phyloP scores from a whole-genome alignment of 2,329 filamentous ascomycete genomes.

The Fusarium neocosmosporiellum region DNA sequence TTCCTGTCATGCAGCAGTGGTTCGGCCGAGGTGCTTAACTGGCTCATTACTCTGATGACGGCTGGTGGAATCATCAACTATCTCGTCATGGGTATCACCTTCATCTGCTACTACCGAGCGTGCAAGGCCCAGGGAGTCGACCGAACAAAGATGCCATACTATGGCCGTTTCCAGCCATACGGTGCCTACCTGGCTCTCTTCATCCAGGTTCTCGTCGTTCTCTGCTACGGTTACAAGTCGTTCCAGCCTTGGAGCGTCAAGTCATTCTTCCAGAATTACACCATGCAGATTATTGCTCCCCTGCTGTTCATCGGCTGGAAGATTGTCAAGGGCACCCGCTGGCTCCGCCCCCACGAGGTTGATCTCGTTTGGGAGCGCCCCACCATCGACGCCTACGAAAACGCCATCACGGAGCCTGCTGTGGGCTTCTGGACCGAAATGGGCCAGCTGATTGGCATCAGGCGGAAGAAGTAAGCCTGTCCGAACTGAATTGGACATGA shows the following conservation, averaged over 20 bases:
- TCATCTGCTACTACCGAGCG: slow-evolving; percentile 62
- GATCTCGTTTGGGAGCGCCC: slow-evolving; percentile 72
- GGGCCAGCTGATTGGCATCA: slow-evolving; percentile 38
- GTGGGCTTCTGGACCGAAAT: slow-evolving; percentile 68
- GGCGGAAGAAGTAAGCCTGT: slow-evolving; percentile 9
- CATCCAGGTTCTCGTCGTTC: slow-evolving; percentile 57
- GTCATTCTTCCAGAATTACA: slow-evolving; percentile 65
- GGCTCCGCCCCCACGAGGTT: slow-evolving; percentile 63
- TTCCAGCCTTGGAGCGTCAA: slow-evolving; percentile 62
- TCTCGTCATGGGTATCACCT: slow-evolving; percentile 63
- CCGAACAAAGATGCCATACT: slow-evolving; percentile 67
- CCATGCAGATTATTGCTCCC: slow-evolving; percentile 65
- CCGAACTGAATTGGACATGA: slow-evolving; percentile 5
- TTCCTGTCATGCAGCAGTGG: slow-evolving; percentile 63
- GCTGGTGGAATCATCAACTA: slow-evolving; percentile 72
- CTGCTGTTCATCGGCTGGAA: slow-evolving; percentile 72
- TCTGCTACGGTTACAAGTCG: slow-evolving; percentile 66
- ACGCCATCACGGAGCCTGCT: slow-evolving; percentile 59
- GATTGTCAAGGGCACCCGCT: slow-evolving; percentile 67
- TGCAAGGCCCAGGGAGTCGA: slow-evolving; percentile 63
- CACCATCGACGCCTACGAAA: slow-evolving; percentile 68
- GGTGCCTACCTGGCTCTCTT: slow-evolving; percentile 60
- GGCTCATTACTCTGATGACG: slow-evolving; percentile 67
- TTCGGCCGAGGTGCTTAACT: slow-evolving; percentile 62
- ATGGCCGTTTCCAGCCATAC: slow-evolving; percentile 69